These are phyloP conservation scores for Epichloe baconii DNA, from an alignment of 2,329 filamentous ascomycete genomes.

Conservation along the genomic window DNA sequence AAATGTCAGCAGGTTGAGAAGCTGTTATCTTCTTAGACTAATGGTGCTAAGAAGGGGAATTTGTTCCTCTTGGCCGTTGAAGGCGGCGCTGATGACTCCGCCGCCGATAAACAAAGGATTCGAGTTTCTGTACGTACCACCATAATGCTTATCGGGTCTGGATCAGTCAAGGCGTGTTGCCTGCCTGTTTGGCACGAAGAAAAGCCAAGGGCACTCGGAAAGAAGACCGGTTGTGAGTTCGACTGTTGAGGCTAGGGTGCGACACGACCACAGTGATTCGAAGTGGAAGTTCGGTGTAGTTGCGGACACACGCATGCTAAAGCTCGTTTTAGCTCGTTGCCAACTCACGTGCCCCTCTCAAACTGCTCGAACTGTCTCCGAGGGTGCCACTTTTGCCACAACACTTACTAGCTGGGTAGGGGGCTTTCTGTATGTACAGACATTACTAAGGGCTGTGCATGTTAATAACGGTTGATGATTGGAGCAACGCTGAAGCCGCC, in stretches of 20 bases:
- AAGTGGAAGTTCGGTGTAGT: neutral
- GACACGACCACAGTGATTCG: neutral
- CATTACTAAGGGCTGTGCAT: no score
- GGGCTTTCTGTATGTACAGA: no score
- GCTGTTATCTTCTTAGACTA: conserved; percentile 30
- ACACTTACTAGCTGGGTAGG: no score
- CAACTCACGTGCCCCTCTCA: no score
- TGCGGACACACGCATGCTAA: neutral
- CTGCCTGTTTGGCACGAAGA: neutral
- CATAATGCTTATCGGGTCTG: conserved; percentile 14
- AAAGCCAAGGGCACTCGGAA: neutral
- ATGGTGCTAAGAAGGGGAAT: conserved; percentile 2
- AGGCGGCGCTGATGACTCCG: neutral
- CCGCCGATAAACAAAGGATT: neutral
- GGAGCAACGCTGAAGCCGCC: no score
- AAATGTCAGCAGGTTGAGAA: conserved; percentile 57
- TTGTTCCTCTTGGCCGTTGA: neutral
- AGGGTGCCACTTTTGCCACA: no score
- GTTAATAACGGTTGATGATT: no score
- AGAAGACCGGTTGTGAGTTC: neutral
- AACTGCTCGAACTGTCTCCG: no score
- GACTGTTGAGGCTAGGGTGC: neutral
- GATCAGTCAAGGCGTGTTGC: neutral
- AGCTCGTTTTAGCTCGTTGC: no score
- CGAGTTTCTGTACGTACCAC: conserved; percentile 16